Base-by-base conservation (phyloP, 805 yeast genomes). In the Saturnispora gosingensis region DNA sequence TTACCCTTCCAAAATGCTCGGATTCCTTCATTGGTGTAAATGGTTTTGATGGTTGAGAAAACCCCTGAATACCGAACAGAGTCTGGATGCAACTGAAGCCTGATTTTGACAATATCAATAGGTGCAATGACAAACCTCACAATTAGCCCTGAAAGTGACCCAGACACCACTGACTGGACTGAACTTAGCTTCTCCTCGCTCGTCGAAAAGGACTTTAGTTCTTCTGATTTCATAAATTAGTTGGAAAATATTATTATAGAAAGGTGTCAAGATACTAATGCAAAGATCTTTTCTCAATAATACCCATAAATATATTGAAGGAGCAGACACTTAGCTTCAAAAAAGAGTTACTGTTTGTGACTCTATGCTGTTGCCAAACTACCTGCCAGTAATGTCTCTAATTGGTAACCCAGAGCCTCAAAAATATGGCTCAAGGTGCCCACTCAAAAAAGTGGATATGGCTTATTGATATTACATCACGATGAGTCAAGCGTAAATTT, bases 1-100 rank as follows among this genome's bases (percentile, higher is more conserved):
- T 93, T 93, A 0, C 99, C 99, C 64, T 89, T 90, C 98, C 98
- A 93, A n/a, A 91, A 72, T 0, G 88, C 91, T 3, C 66, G 54
- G 0, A 83, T 42, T 5, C 71, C 71, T 65, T 91, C 98, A 34
- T 78, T 72, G 18, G 65, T 62, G 1, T 75, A 55, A 1, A 88
- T 74, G 1, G 70, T 64, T 13, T 54, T 55, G 45, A 79, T 63
- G 0, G 82, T 71, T 18, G 63, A 51, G 3, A 59, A 32, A 3
- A 72, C 61, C 3, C 78, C 74, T 10, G 58, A 55, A 54, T 73
- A 72, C 49, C 65, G 64, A 13, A 47, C 47, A 2, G 58, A 45
- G 27, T 56, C 50, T 0, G 70, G 67, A 54, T 77, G 82, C 2
- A 87, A 68, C 62, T 87, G 96, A 36, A 85, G 70, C 49, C 95